Evolutionary conservation across 2,329 filamentous ascomycete genomes (phyloP).

Genomic region (Venturia oleaginea): DNA sequence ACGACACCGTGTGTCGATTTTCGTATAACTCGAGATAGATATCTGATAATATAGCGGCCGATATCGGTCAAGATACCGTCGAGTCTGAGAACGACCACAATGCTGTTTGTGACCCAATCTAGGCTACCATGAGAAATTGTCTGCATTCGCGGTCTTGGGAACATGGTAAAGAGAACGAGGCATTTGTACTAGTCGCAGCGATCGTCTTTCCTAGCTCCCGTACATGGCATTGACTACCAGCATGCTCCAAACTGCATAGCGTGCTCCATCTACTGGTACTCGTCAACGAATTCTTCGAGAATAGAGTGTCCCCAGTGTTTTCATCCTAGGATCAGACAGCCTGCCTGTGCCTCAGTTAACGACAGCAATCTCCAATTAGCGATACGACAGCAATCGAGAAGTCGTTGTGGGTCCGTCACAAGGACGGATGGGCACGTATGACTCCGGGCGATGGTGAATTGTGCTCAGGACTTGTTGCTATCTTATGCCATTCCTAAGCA

Average conservation of each 20-base stretch:
- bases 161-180: not conserved
- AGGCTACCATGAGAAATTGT: not conserved
- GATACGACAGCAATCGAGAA: not conserved
- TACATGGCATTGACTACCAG: not conserved
- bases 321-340: not conserved
- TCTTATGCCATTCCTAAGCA: not conserved
- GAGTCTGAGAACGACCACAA: not conserved
- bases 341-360: not conserved
- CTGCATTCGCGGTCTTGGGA: not conserved
- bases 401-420: not conserved
- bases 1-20: not conserved
- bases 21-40: not conserved
- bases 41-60: not conserved
- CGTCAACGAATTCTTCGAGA: not conserved
- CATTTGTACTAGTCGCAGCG: not conserved
- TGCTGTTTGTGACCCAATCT: not conserved
- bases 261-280: not conserved
- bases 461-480: slow-evolving; percentile 3
- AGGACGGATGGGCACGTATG: not conserved
- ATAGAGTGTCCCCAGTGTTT: not conserved
- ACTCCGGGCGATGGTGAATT: slow-evolving; percentile 4
- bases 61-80: not conserved
- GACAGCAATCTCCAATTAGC: not conserved
- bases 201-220: slow-evolving; percentile 2
- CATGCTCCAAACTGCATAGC: not conserved